Conservation (phyloP, 148 eudicot genomes). For the Cornus kousa region DNA sequence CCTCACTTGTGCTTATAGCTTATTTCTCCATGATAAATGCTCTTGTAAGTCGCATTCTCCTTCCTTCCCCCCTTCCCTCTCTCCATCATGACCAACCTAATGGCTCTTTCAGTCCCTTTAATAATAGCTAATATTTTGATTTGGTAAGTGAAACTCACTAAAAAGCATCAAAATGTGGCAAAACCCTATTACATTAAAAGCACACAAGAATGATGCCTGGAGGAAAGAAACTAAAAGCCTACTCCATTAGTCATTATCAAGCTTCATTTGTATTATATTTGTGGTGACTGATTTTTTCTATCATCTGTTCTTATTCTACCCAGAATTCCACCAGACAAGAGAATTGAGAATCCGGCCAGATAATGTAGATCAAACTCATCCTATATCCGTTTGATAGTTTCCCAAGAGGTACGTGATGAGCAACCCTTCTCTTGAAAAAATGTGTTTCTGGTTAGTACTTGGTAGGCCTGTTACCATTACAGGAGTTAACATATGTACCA, state of each 20-base stretch:
- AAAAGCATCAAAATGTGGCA: too few relatives aligned
- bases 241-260: background rate
- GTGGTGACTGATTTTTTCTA: background rate
- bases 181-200: too few relatives aligned
- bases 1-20: too few relatives aligned
- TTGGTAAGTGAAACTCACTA: too few relatives aligned
- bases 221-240: too few relatives aligned
- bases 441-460: conserved; percentile 53
- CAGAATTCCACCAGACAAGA: conserved; percentile 67
- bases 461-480: background rate
- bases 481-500: conserved; percentile 19
- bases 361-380: conserved; percentile 49
- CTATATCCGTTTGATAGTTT: conserved; percentile 85
- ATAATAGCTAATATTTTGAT: too few relatives aligned
- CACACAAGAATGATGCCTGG: too few relatives aligned
- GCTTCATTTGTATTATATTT: conserved; percentile 6
- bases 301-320: conserved; percentile 1
- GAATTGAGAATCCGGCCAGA: conserved; percentile 43
- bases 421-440: conserved; percentile 48
- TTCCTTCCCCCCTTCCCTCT: too few relatives aligned
- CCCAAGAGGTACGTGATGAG: conserved; percentile 88
- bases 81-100: too few relatives aligned
- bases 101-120: too few relatives aligned
- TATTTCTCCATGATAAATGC: too few relatives aligned
- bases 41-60: too few relatives aligned